These are phyloP conservation scores for Cytospora mali DNA, from an alignment of 2,329 filamentous ascomycete species.

Conservation along the genomic window DNA sequence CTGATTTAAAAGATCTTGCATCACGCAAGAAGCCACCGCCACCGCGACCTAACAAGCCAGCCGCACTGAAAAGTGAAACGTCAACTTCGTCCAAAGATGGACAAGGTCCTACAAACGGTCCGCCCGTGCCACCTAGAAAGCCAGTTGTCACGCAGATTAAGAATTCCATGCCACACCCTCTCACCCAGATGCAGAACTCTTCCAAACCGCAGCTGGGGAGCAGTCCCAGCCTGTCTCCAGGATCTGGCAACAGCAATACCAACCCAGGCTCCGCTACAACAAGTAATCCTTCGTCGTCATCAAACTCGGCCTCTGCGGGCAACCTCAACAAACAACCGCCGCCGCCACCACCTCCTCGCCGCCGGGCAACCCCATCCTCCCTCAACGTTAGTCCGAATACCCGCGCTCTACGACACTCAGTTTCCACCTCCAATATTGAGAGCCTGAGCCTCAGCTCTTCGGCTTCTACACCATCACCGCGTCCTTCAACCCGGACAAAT, in stretches of 20 bases:
- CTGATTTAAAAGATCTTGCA: conserved; percentile 23
- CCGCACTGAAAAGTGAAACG: conserved; percentile 52
- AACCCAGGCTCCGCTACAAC: conserved; percentile 28
- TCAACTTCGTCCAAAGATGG: conserved; percentile 35
- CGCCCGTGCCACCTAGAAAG: conserved; percentile 42
- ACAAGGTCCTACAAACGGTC: conserved; percentile 33
- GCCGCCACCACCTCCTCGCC: conserved; percentile 52
- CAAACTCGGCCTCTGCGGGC: conserved; percentile 14
- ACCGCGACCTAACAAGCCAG: conserved; percentile 61
- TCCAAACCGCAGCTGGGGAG: conserved; percentile 39
- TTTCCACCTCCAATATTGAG: conserved; percentile 39
- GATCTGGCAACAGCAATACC: conserved; percentile 24
- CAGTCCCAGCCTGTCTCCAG: conserved; percentile 25
- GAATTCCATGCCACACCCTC: conserved; percentile 40
- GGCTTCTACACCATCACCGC: conserved; percentile 31
- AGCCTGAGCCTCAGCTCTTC: conserved; percentile 40
- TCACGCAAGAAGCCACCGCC: conserved; percentile 45
- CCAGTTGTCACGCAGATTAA: conserved; percentile 32
- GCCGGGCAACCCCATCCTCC: conserved; percentile 46
- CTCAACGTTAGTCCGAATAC: conserved; percentile 39
- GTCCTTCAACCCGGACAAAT: conserved; percentile 17
- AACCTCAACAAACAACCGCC: conserved; percentile 34
- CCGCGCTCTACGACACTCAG: conserved; percentile 38
- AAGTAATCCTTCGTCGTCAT: conserved; percentile 15
- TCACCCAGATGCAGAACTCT: conserved; percentile 46